Base-by-base conservation (phyloP, 257 asterid species). In the Nemophila menziesii region DNA sequence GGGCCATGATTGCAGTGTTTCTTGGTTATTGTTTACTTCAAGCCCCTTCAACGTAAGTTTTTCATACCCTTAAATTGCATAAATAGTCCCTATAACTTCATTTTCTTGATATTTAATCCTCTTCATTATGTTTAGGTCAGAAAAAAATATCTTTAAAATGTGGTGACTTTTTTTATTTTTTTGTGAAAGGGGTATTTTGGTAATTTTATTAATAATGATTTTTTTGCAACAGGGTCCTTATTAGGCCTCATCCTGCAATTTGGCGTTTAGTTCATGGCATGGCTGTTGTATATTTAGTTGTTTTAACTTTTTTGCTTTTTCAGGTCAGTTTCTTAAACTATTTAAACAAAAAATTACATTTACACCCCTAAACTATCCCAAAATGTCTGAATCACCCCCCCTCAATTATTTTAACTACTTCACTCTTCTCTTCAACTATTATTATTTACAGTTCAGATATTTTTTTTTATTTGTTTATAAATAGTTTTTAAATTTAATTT, bases 21-120 rank as follows among this genome's bases (percentile, higher is more conserved):
- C 96, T 85, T 56, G 93, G 96, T 54, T 90, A 90, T 58, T 79
- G 92, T 66, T 72, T 90, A 75, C 77, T 90, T 54, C 99, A 90
- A 74, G 94, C 94, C 59, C 99, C 99, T 58, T 81, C 93, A 4
- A 85, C 96, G 99, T 90, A 70, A 77, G 96, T 70, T n/a, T n/a
- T n/a, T n/a, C 63, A 11, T 19, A 10, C 14, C 20, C 9, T 41
- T 17, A 9, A 11, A 2, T 13, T 17, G 14, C 1, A 14, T 11
- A 41, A 40, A 40, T 16, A 37, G 42, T 1, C 5, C 12, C 12
- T 5, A 7, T 13, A 29, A 10, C 36, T 29, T 29, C 7, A 29
- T 10, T 29, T 3, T 29, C 5, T 29, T 29, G 36, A 7, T 29
- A 29, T 29, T 2, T 2, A 29, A 2, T 7, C 1, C 36, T 7